Conservation (phyloP, 2,329 filamentous ascomycete genomes). For the Magnaporthiopsis rhizophila region DNA sequence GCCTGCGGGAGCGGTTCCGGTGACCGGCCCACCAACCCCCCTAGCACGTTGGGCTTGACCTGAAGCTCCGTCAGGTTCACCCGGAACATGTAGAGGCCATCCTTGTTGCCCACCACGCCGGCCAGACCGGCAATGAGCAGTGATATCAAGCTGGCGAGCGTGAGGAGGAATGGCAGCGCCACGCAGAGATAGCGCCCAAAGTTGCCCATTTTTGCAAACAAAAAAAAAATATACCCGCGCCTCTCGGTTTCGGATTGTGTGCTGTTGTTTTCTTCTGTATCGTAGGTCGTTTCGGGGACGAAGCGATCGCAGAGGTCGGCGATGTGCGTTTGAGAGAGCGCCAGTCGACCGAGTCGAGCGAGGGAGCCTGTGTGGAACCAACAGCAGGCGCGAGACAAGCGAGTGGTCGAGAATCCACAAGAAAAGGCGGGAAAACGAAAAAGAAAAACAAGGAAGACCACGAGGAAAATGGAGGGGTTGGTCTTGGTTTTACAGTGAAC, state of each 20-base stretch:
- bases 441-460: not conserved
- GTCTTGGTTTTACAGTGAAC: not conserved
- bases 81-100: conserved; percentile 45
- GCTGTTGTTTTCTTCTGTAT: not conserved
- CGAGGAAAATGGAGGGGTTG: not conserved
- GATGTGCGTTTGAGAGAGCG: not conserved
- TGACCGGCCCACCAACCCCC: conserved; percentile 8
- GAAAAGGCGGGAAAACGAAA: not conserved
- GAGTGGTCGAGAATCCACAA: not conserved
- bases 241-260: not conserved
- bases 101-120: conserved; percentile 44
- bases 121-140: conserved; percentile 49
- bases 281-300: not conserved
- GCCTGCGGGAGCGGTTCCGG: conserved; percentile 1
- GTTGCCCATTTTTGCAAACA: conserved; percentile 19
- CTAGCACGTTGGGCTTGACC: conserved; percentile 21
- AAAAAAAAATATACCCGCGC: not conserved
- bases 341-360: not conserved
- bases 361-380: not conserved
- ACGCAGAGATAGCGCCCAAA: conserved; percentile 79
- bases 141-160: conserved; percentile 67
- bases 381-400: not conserved
- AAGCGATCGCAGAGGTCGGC: not conserved
- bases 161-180: conserved; percentile 75
- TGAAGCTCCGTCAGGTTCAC: conserved; percentile 56